phyloP scores from a whole-genome alignment of 371 early-diverging fungal species.

The Aphelidium insulamus region DNA sequence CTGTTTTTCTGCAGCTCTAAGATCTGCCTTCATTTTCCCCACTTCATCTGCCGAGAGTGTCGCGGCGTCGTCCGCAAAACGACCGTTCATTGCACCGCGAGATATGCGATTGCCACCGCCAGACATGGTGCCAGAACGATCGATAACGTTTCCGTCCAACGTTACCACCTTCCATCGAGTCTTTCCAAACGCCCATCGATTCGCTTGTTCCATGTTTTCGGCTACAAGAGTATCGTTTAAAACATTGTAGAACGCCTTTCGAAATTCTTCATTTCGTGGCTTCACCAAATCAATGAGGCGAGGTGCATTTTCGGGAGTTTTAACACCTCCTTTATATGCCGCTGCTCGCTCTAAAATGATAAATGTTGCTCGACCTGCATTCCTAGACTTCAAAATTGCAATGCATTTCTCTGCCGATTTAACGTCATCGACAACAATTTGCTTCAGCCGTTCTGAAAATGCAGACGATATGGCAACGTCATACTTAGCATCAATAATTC shows the following conservation, averaged over 20 bases:
- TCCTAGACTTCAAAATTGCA: conserved; percentile 60
- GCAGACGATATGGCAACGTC: conserved; percentile 93
- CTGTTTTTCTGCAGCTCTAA: too few species aligned
- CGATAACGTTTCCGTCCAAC: conserved; percentile 87
- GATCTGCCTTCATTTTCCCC: conserved; percentile 25
- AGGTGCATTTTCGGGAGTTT: conserved; percentile 60
- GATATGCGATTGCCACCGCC: conserved; percentile 63
- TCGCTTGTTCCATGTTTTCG: conserved; percentile 67
- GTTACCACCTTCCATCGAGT: conserved; percentile 89
- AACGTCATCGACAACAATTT: conserved; percentile 92
- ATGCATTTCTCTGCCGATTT: conserved; percentile 80
- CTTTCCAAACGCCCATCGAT: conserved; percentile 62
- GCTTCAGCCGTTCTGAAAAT: conserved; percentile 51
- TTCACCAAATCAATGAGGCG: conserved; percentile 81
- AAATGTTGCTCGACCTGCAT: conserved; percentile 78
- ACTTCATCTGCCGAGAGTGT: conserved; percentile 31
- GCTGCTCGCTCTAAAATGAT: conserved; percentile 62
- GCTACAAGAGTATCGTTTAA: conserved; percentile 88
- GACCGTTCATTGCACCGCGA: conserved; percentile 71
- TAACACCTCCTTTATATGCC: conserved; percentile 11
- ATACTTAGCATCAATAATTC: conserved; percentile 81
- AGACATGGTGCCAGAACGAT: conserved; percentile 90
- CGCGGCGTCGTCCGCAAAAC: conserved; percentile 29
- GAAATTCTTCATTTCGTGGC: conserved; percentile 44
- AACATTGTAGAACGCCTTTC: conserved; percentile 75